phyloP scores from a whole-genome alignment of 2,329 filamentous ascomycete species.

The Nothophoma quercina region DNA sequence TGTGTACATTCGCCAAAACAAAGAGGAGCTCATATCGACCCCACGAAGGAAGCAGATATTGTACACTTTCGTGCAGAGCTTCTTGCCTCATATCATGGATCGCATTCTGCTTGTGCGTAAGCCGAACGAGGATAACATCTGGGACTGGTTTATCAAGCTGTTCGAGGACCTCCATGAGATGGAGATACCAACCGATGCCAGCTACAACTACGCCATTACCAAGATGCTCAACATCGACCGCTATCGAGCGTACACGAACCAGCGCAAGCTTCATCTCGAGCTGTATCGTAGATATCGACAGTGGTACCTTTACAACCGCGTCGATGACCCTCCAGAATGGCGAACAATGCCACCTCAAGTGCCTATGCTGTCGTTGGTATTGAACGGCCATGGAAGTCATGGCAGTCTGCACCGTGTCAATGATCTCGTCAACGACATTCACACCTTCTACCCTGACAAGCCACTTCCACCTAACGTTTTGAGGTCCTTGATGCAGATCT shows the following conservation, averaged over 20 bases:
- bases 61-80: slow-evolving; percentile 33
- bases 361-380: slow-evolving; percentile 33
- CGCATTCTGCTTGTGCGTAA: slow-evolving; percentile 26
- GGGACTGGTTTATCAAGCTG: slow-evolving; percentile 33
- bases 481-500: slow-evolving; percentile 33
- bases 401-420: slow-evolving; percentile 28
- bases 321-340: slow-evolving; percentile 10
- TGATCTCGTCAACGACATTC: slow-evolving; percentile 37
- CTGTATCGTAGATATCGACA: slow-evolving; percentile 38
- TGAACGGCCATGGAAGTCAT: slow-evolving; percentile 35
- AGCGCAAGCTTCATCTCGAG: slow-evolving; percentile 33
- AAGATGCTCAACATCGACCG: slow-evolving; percentile 35
- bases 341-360: slow-evolving; percentile 1
- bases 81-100: slow-evolving; percentile 39
- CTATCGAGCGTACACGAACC: slow-evolving; percentile 39
- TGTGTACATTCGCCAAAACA: slow-evolving; percentile 32
- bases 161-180: slow-evolving; percentile 34
- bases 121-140: slow-evolving; percentile 37
- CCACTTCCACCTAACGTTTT: slow-evolving; percentile 30
- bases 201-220: slow-evolving; percentile 40
- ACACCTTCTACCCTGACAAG: slow-evolving; percentile 30
- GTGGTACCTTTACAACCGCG: slow-evolving; percentile 22
- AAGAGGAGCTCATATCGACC: slow-evolving; percentile 28
- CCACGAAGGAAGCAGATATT: slow-evolving; percentile 17
- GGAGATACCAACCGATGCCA: slow-evolving; percentile 24